These are phyloP conservation scores for Annona cherimola DNA, from an alignment of 164 flowering plant species.

Conservation along the genomic window DNA sequence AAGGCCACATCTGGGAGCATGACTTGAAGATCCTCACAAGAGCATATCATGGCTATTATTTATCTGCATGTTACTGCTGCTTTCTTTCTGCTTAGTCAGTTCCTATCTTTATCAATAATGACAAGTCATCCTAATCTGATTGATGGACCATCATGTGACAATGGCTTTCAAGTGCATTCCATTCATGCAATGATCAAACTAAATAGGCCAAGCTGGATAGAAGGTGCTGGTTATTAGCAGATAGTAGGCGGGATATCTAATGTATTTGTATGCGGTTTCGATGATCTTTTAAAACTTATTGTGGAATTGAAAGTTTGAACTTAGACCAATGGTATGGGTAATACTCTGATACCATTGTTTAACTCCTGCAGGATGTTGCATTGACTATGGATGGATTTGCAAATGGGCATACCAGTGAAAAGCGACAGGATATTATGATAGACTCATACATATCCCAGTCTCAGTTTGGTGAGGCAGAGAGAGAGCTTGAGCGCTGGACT, in stretches of 20 bases:
- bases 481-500: slow-evolving; percentile 85
- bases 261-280: background rate
- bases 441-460: slow-evolving; percentile 83
- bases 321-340: background rate
- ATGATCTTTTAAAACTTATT: background rate
- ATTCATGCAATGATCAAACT: background rate
- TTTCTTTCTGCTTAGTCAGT: background rate
- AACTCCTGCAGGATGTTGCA: slow-evolving; percentile 57
- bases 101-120: background rate
- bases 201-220: too few species aligned
- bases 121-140: background rate
- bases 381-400: slow-evolving; percentile 49
- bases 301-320: background rate
- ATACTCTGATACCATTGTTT: background rate
- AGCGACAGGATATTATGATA: slow-evolving; percentile 62
- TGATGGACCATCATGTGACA: background rate
- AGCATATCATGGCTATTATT: background rate
- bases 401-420: slow-evolving; percentile 44
- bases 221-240: too few species aligned
- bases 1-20: too few species aligned
- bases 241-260: background rate
- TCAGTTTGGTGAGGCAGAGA: slow-evolving; percentile 50
- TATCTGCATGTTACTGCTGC: background rate
- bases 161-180: background rate
- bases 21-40: too few species aligned